These are phyloP conservation scores for Tripidium arundinaceum DNA, from an alignment of 202 grass and related monocot genomes.

Conservation along the genomic window DNA sequence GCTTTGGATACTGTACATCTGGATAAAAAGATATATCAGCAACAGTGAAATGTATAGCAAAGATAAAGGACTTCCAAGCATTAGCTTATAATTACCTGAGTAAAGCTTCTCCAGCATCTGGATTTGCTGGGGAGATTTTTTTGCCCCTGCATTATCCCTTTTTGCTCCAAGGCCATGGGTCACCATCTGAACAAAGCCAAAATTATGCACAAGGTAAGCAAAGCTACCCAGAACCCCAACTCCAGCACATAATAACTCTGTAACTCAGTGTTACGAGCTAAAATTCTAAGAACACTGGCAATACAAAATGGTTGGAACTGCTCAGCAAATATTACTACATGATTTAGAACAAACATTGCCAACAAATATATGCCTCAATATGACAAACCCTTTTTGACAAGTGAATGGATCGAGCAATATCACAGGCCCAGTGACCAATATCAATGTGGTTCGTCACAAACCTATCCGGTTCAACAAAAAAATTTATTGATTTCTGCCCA, in stretches of 20 bases:
- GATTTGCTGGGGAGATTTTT: conserved; percentile 74
- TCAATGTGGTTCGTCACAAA: background rate
- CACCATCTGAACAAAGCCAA: conserved; percentile 39
- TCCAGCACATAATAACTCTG: background rate
- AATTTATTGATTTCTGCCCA: background rate
- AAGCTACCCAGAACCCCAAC: background rate
- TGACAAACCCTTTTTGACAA: background rate
- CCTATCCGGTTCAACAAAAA: background rate
- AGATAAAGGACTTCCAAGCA: background rate
- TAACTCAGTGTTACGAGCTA: background rate
- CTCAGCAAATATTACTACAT: background rate
- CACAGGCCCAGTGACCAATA: background rate
- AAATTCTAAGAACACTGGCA: background rate
- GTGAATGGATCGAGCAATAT: background rate
- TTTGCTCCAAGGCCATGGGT: conserved; percentile 20
- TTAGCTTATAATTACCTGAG: conserved; percentile 45
- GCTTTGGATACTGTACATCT: conserved; percentile 85
- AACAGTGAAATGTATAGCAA: background rate
- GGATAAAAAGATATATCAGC: conserved; percentile 21
- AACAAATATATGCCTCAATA: background rate
- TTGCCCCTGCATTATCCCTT: conserved; percentile 45
- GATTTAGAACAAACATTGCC: background rate
- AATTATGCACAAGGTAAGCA: conserved; percentile 7
- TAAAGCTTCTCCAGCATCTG: conserved; percentile 73
- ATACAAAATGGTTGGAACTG: background rate